Conservation (phyloP, 106 monocot species). For the Alisma plantagoaquatica region DNA sequence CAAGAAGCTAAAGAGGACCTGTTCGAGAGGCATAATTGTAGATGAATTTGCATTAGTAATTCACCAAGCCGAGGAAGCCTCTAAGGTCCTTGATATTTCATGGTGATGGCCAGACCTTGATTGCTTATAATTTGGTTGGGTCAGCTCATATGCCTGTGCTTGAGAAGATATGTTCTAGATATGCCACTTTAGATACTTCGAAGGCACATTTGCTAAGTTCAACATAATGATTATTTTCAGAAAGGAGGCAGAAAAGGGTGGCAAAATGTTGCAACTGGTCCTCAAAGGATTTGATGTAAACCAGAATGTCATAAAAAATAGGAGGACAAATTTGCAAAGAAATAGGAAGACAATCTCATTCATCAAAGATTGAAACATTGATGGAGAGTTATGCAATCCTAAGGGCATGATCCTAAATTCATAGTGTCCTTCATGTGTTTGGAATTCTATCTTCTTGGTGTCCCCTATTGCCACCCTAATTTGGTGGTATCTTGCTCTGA, state of each 20-base stretch:
- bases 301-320: slow-evolving; percentile 8
- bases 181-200: not conserved
- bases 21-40: not conserved
- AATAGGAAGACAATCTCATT: not conserved
- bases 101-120: not conserved
- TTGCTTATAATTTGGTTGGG: not conserved
- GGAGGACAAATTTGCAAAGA: slow-evolving; percentile 1
- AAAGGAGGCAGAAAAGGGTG: not conserved
- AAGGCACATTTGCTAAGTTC: not conserved
- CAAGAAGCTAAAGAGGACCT: not conserved
- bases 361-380: slow-evolving; percentile 1
- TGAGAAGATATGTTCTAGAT: not conserved
- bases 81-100: not conserved
- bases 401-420: slow-evolving; percentile 4
- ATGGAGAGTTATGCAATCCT: not conserved
- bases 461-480: not conserved
- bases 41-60: not conserved
- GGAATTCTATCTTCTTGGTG: not conserved
- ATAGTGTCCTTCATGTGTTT: slow-evolving; percentile 9
- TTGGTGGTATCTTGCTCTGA: not conserved
- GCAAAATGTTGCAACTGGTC: not conserved
- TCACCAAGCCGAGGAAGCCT: not conserved
- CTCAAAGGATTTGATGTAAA: not conserved
- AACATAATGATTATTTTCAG: not conserved
- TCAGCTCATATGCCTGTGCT: not conserved